Conservation (phyloP, 2,329 filamentous ascomycete genomes). For the Nectriaceae sp. region DNA sequence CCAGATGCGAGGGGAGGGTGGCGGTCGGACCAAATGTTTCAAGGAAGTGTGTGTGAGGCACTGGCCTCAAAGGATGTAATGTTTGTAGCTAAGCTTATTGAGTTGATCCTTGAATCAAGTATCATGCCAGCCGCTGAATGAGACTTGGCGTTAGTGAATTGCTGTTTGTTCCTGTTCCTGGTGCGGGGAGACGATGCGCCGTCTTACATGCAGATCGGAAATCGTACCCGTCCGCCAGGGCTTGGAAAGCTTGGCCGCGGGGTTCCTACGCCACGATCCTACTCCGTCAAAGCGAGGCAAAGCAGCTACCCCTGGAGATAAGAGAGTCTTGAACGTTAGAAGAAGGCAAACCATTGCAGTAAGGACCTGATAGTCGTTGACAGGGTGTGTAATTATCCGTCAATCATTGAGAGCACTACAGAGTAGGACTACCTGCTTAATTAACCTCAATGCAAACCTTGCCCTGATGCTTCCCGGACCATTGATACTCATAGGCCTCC, state of each 20-base stretch:
- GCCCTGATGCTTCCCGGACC: constrained; percentile 39
- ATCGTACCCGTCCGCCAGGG: background rate
- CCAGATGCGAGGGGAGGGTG: background rate
- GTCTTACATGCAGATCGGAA: constrained; percentile 5
- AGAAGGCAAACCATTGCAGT: too few relatives aligned
- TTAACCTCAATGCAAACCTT: constrained; percentile 40
- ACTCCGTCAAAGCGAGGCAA: too few relatives aligned
- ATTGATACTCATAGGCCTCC: constrained; percentile 46
- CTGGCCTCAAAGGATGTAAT: constrained; percentile 7
- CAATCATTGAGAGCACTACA: too few relatives aligned
- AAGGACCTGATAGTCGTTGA: too few relatives aligned
- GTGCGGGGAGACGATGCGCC: constrained; percentile 8
- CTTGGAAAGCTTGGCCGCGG: background rate
- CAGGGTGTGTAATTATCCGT: too few relatives aligned
- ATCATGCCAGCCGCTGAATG: too few relatives aligned
- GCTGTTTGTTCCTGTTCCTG: too few relatives aligned
- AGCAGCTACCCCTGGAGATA: too few relatives aligned
- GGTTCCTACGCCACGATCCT: background rate
- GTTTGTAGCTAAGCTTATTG: constrained; percentile 10
- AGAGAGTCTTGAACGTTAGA: too few relatives aligned
- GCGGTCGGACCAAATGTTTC: constrained; percentile 3
- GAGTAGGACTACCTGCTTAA: too few relatives aligned
- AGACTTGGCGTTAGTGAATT: too few relatives aligned
- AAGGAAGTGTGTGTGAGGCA: constrained; percentile 3
- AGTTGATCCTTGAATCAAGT: constrained; percentile 3